Percentiles rank a stretch among this genome's conserved stretches.
These are phyloP conservation scores for Aristolochia contorta DNA, from an alignment of 164 flowering plant genomes.

Conservation along the genomic window DNA sequence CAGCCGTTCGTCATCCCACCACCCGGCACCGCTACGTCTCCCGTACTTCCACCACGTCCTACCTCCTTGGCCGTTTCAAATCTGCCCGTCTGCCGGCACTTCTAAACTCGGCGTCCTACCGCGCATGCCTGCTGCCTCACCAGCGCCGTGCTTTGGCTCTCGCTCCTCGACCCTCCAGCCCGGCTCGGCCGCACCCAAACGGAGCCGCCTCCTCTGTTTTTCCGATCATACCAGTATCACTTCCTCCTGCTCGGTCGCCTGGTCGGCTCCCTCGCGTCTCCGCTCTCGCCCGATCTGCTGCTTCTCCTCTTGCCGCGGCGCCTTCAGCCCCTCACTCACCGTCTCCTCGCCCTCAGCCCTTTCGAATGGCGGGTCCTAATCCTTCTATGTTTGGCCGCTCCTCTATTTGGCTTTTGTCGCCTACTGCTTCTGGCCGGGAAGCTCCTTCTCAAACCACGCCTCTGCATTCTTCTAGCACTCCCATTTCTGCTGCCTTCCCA, in stretches of 20 bases:
- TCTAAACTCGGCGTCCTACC: too few species aligned
- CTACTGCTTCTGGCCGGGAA: neutral
- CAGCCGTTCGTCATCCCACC: neutral
- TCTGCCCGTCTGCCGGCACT: neutral
- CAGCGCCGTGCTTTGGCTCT: too few species aligned
- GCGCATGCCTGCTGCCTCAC: too few species aligned
- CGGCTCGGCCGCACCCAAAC: too few species aligned
- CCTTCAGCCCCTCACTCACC: too few species aligned
- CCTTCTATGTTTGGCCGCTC: too few species aligned
- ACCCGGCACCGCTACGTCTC: neutral
- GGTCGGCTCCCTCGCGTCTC: too few species aligned
- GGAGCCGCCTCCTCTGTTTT: too few species aligned
- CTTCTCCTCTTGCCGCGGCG: neutral
- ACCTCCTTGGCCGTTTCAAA: neutral
- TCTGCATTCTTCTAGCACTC: neutral
- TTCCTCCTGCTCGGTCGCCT: too few species aligned
- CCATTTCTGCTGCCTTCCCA: neutral
- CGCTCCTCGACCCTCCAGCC: too few species aligned
- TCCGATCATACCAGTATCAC: too few species aligned
- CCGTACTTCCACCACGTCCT: neutral
- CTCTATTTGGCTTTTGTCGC: neutral
- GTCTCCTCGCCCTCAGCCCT: neutral
- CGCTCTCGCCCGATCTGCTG: too few species aligned
- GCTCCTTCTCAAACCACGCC: neutral
- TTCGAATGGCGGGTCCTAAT: neutral